Evolutionary conservation across 305 asterid genomes (phyloP), one percentile per base, ranked within the genome.

Genomic region (Fraxinus velutina): DNA sequence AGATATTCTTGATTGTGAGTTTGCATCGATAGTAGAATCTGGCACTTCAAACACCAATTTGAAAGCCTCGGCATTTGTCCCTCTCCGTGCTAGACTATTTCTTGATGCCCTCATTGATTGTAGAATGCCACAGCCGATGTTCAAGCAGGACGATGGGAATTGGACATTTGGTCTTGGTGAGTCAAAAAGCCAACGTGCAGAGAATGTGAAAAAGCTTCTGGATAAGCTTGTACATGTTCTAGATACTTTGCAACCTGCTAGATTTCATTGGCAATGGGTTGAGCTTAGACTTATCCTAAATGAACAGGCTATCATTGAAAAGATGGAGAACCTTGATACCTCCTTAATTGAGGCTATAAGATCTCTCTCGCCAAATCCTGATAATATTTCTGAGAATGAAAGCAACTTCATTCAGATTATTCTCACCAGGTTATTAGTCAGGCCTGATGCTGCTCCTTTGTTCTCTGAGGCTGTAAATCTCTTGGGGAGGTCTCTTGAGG

Each of bases 211-310:
- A 79, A 93, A 87, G 86, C 90, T 93, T 47, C 85, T 84, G 84
- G 92, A 93, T 73, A 93, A 90, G 88, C 96, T 97, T 50, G 92
- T 94, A 55, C 90, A 92, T 82, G 91, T 90, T 86, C 88, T 96
- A 87, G 97, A 97, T 87, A 90, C 96, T 22, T 85, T 97, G 84
- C 99, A 97, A 84, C 98, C 98, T 80, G 99, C 99, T 68, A 94
- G 90, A 86, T 97, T 97, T 87, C 99, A 96, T 75, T 96, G 97
- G 99, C 99, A 96, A 83, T 96, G 99, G 99, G 89, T 96, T 83
- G 98, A 96, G 89, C 94, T 97, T 62, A 89, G 99, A 88, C 93
- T 94, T 78, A 92, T 97, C 22, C 88, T 97, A 75, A 92, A 97
- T 64, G 99, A 97, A 75, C 99, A 97, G 89, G 97, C 97, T 62